A percentile compares a stretch with the other conserved stretches of the same genome.
Conservation (phyloP, 2,329 filamentous ascomycete species). For the Penicillium janthinellum region DNA sequence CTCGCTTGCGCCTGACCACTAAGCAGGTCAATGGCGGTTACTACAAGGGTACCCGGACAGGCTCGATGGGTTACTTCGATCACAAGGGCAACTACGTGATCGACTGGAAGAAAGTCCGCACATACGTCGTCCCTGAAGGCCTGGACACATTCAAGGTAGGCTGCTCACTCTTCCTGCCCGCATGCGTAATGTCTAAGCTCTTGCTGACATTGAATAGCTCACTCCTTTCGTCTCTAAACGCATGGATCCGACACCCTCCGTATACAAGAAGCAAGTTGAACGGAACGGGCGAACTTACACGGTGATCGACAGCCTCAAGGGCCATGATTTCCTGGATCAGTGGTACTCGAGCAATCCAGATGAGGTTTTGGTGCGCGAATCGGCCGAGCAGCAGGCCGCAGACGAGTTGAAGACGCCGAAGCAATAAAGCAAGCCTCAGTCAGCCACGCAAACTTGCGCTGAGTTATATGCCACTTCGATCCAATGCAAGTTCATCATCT, state of each 20-base stretch:
- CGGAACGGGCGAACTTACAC: conserved; percentile 30
- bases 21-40: conserved; percentile 92
- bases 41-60: conserved; percentile 94
- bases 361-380: conserved; percentile 29
- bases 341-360: conserved; percentile 40
- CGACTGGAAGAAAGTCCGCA: conserved; percentile 85
- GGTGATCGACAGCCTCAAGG: conserved; percentile 35
- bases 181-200: neutral
- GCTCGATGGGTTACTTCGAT: conserved; percentile 83
- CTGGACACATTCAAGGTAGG: conserved; percentile 71
- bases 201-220: conserved; percentile 33
- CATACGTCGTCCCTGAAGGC: conserved; percentile 76
- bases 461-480: neutral
- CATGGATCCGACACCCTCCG: conserved; percentile 33
- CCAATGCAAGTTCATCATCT: neutral
- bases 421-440: neutral
- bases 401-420: conserved; percentile 4
- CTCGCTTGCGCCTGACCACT: conserved; percentile 81
- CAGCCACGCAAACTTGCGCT: neutral
- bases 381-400: conserved; percentile 26
- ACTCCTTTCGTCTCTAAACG: conserved; percentile 50
- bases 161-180: neutral
- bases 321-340: conserved; percentile 42
- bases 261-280: conserved; percentile 34
- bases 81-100: conserved; percentile 65